Base-by-base conservation (phyloP, 257 asterid genomes). In the Ehretia macrophylla region DNA sequence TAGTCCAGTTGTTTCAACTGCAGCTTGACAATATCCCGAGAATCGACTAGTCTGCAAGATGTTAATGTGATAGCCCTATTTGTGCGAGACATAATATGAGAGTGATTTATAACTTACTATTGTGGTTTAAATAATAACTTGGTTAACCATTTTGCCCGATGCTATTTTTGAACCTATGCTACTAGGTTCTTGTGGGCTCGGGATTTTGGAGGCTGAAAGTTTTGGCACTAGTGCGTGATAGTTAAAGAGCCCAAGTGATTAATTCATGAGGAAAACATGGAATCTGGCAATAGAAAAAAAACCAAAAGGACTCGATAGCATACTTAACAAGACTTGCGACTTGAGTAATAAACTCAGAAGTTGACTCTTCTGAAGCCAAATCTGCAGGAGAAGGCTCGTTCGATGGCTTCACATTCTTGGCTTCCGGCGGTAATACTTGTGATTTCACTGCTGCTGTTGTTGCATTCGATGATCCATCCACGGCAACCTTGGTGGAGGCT, bases 261-360 rank as follows among this genome's bases (percentile, higher is more conserved):
- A 39, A 61, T 27, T 60, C 16, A 48, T 42, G 47, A 42, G n/a
- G 8, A 42, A 42, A 42, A 42, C 4, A 14, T 4, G 8, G 3
- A 27, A 27, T 3, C 35, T 1, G 6, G 35, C 6, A 6, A 27
- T 27, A 27, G 35, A 27, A 27, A 6, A 27, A 1, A 27, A 27
- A 20, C 63, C n/a, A 32, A 63, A 70, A 53, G 63, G 37, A 56
- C 18, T 58, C 6, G 35, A 1, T 6, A 27, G 69, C 85, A 38
- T 90, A 86, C 97, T 90, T 79, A 75, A 84, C 81, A 52, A 86
- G 96, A 69, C 73, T 71, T 44, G 95, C 27, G 64, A 90, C 97
- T 84, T 86, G 93, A 75, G 79, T 50, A 64, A 90, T 65, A 64
- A 90, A 90, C 69, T 79, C 82, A 18, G 88, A 65, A 64, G 84